Conservation (phyloP, 1,284 basidiomycete genomes). For the Rhodotorula sp. region DNA sequence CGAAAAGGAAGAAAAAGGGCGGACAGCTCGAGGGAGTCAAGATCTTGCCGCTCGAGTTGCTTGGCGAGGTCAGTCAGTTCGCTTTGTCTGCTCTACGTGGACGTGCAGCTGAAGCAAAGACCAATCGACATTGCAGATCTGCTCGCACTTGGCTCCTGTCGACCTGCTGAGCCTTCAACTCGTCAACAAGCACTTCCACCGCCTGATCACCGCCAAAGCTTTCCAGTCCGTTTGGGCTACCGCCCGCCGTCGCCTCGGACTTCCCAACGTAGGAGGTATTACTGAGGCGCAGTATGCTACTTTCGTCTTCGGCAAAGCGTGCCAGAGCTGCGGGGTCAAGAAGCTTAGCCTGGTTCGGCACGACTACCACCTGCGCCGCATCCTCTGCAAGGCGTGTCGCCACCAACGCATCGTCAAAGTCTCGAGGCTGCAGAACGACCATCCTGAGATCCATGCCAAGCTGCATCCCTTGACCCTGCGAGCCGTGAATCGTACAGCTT, state of each 20-base stretch:
- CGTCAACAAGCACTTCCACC: constrained; percentile 10
- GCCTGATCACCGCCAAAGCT: background rate
- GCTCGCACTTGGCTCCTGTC: constrained; percentile 12
- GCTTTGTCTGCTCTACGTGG: background rate
- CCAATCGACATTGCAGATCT: constrained; percentile 1
- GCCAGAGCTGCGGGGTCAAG: background rate
- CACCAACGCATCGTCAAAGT: background rate
- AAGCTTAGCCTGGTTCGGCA: background rate
- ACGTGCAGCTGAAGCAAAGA: background rate
- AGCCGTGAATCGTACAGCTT: background rate
- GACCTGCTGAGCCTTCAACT: constrained; percentile 14
- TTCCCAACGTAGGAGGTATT: background rate
- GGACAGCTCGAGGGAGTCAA: constrained; percentile 8
- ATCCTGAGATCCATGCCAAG: background rate
- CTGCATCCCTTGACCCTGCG: background rate
- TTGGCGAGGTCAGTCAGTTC: constrained; percentile 13
- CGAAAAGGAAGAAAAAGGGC: background rate
- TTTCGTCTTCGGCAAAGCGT: constrained; percentile 6
- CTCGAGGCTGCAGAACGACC: no score
- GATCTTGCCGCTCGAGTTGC: constrained; percentile 25
- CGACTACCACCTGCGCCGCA: constrained; percentile 10
- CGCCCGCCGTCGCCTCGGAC: background rate
- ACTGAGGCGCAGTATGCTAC: constrained; percentile 9
- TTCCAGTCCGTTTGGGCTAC: constrained; percentile 1
- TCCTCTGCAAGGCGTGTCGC: constrained; percentile 4